Base-by-base conservation (phyloP, 2,329 filamentous ascomycete genomes). In the Pseudocercospora macadamiae region DNA sequence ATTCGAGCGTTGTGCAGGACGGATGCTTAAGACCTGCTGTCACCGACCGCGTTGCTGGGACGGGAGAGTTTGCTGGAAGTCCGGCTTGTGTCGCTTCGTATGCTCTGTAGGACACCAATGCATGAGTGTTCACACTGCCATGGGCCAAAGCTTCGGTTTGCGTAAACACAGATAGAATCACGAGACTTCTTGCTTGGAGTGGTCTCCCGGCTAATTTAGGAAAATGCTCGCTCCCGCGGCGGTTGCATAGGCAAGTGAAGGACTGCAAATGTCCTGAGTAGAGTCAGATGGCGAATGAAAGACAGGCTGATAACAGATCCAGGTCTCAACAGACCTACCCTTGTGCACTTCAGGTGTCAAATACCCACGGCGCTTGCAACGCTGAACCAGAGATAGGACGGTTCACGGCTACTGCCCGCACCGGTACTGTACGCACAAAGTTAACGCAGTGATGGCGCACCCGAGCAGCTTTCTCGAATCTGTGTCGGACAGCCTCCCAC, bases 1-100 rank as follows among this genome's bases (percentile, higher is more conserved):
- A 53, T 67, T 66, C 60, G 32, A 60, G 63, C 62, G 56, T 57
- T 55, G 63, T 67, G 65, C 67, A 69, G 64, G 19, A 23, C 53
- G 44, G 34, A 47, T 32, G 54, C 42, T 49, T 48, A 39, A 45
- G 26, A 55, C 45, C 26, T 54, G 48, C 62, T 60, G 54, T 52
- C 54, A 51, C 45, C 26, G 30, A 39, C 65, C 64, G 57, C 44
- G 32, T 34, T 34, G 54, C 54, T 61, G 64, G 64, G 51, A 61
- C 55, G 12, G 47, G 48, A 47, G 25, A 45, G 37, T 28, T 30
- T 36, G 60, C 48, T 59, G 61, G 59, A 57, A 61, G 63, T 45
- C 62, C 52, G 49, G 45, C 55, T 28, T 19, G 55, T 37, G 59
- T 37, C 53, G 54, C 55, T 53, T 56, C 51, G 30, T 34, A 36